Conservation (phyloP, 1,139 yeast genomes). For the Geotrichum macrosporum region DNA sequence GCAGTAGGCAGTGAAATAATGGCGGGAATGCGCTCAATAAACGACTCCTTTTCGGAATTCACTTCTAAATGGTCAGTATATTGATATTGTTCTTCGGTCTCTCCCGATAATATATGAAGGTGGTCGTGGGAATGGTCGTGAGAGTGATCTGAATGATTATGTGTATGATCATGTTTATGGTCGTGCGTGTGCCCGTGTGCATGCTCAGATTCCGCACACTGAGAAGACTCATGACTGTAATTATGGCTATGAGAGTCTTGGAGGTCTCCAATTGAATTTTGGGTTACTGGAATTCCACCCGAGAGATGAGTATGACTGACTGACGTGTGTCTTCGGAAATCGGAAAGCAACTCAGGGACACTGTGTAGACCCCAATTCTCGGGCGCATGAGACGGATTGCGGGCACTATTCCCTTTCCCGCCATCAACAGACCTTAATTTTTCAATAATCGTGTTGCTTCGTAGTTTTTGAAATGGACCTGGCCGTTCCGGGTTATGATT, state of each 20-base stretch:
- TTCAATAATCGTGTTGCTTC: conserved; percentile 14
- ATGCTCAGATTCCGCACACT: conserved; percentile 6
- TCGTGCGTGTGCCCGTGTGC: conserved; percentile 14
- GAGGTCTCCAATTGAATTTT: conserved; percentile 25
- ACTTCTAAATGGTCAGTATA: conserved; percentile 8
- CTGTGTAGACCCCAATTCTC: conserved; percentile 39
- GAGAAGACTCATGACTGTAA: conserved; percentile 2
- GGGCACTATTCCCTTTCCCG: conserved; percentile 1
- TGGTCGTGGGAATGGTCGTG: conserved; percentile 14
- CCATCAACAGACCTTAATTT: conserved; percentile 5
- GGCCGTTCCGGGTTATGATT: conserved; percentile 8
- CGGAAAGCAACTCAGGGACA: conserved; percentile 39
- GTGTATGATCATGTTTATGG: too few relatives aligned
- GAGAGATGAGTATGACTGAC: conserved; percentile 11
- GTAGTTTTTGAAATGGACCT: conserved; percentile 16
- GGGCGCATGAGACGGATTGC: conserved; percentile 15
- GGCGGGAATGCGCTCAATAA: conserved; percentile 37
- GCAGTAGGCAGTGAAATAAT: conserved; percentile 39
- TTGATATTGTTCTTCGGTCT: conserved; percentile 17
- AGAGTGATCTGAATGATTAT: conserved; percentile 6
- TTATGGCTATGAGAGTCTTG: conserved; percentile 19
- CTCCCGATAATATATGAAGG: too few relatives aligned
- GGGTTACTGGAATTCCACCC: conserved; percentile 2
- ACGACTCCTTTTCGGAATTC: conserved; percentile 20
- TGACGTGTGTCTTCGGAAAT: conserved; percentile 39